phyloP scores from a whole-genome alignment of 2,329 filamentous ascomycete species.

The Phyllosticta citrichinensis region DNA sequence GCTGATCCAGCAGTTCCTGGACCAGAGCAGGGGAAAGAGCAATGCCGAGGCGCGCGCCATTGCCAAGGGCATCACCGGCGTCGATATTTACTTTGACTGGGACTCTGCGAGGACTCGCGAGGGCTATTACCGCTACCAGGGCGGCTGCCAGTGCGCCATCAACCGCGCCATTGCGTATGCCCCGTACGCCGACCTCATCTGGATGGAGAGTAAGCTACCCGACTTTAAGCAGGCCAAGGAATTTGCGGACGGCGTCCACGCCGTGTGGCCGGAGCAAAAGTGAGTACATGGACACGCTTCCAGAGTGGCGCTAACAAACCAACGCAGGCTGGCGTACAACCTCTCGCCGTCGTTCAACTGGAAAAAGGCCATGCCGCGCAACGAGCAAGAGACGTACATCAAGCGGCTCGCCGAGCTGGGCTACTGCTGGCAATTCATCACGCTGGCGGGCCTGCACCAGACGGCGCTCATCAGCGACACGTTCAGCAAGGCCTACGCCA shows the following conservation, averaged over 20 bases:
- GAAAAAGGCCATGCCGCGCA: constrained; percentile 88
- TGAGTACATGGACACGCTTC: constrained; percentile 35
- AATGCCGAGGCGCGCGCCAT: constrained; percentile 72
- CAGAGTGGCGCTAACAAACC: neutral
- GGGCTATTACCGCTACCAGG: constrained; percentile 88
- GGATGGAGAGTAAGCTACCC: constrained; percentile 98
- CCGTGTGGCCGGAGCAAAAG: constrained; percentile 94
- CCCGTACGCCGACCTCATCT: constrained; percentile 90
- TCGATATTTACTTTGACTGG: constrained; percentile 89
- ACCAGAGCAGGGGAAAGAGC: constrained; percentile 68
- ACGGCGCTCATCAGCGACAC: constrained; percentile 85
- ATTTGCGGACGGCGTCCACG: constrained; percentile 88
- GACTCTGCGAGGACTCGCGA: constrained; percentile 85
- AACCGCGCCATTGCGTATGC: constrained; percentile 87
- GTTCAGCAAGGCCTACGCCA: constrained; percentile 73
- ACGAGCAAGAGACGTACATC: constrained; percentile 97
- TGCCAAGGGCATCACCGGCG: constrained; percentile 65
- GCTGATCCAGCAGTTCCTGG: constrained; percentile 57
- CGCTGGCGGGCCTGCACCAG: constrained; percentile 91
- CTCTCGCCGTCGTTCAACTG: constrained; percentile 99
- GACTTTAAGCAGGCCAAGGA: constrained; percentile 86
- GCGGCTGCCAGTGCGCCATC: constrained; percentile 82
- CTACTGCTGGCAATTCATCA: constrained; percentile 99
- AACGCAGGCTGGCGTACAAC: constrained; percentile 79
- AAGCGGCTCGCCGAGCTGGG: constrained; percentile 73